Percentiles rank a stretch among this genome's conserved stretches.
Conservation (phyloP, 345 rosid genomes). For the Eucalyptus marginata region DNA sequence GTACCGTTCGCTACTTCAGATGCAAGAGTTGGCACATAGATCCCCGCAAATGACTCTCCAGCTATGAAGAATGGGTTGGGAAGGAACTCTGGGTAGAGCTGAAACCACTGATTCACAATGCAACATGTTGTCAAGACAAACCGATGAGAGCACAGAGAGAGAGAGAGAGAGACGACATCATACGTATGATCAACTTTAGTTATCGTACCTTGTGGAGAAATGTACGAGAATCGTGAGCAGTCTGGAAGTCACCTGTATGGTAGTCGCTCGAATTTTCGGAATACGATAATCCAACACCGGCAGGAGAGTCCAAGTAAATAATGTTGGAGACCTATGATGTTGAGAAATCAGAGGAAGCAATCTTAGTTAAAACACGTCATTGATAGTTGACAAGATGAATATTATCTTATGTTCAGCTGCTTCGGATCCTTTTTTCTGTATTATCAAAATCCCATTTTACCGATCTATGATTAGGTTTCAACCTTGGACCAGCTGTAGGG, state of each 20-base stretch:
- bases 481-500: slow-evolving; percentile 95
- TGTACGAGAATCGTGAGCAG: slow-evolving; percentile 52
- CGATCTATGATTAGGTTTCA: neutral
- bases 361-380: neutral
- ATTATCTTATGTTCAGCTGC: neutral
- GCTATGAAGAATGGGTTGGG: slow-evolving; percentile 63
- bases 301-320: slow-evolving; percentile 77
- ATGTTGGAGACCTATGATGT: slow-evolving; percentile 53
- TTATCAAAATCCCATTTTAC: neutral
- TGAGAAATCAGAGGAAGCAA: neutral
- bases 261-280: slow-evolving; percentile 47
- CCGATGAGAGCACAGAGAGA: neutral
- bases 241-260: slow-evolving; percentile 40
- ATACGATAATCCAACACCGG: slow-evolving; percentile 78
- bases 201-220: slow-evolving; percentile 56
- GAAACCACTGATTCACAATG: slow-evolving; percentile 54
- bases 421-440: neutral
- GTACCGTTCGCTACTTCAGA: slow-evolving; percentile 60
- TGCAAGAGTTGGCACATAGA: slow-evolving; percentile 81
- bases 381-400: neutral
- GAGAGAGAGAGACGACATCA: neutral
- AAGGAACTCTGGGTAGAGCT: slow-evolving; percentile 58
- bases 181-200: neutral
- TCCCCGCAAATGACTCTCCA: slow-evolving; percentile 94
- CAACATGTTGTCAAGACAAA: neutral